phyloP scores from a whole-genome alignment of 1,284 basidiomycete species.

The Caloboletus firmus region DNA sequence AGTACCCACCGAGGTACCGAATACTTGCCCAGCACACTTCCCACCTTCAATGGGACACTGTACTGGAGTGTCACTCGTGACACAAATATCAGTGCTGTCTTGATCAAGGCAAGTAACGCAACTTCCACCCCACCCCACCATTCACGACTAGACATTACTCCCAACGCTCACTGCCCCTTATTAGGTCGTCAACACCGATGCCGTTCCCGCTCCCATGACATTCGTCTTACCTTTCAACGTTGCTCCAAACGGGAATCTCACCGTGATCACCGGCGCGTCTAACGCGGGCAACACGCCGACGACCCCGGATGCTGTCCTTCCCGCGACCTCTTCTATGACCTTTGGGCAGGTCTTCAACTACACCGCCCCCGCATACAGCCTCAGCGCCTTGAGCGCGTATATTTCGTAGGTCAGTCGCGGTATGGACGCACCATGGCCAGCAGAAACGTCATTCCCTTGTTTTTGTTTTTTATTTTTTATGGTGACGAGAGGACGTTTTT shows the following conservation, averaged over 20 bases:
- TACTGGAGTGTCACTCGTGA: background rate
- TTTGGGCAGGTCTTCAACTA: background rate
- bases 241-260: background rate
- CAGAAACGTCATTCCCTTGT: no score
- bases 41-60: background rate
- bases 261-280: background rate
- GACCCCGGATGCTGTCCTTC: background rate
- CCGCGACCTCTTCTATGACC: background rate
- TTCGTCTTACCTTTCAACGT: background rate
- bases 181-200: background rate
- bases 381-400: background rate
- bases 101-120: background rate
- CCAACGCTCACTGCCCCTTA: background rate
- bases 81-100: background rate
- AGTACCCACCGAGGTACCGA: background rate
- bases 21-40: background rate
- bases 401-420: background rate
- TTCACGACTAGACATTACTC: background rate
- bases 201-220: background rate
- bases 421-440: background rate
- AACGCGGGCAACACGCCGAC: background rate
- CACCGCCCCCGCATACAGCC: background rate
- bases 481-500: no score
- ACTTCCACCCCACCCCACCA: background rate
- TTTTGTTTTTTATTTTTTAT: no score